Conservation (phyloP, 208 protist genomes). For the Herpetomonas tarakana region DNA sequence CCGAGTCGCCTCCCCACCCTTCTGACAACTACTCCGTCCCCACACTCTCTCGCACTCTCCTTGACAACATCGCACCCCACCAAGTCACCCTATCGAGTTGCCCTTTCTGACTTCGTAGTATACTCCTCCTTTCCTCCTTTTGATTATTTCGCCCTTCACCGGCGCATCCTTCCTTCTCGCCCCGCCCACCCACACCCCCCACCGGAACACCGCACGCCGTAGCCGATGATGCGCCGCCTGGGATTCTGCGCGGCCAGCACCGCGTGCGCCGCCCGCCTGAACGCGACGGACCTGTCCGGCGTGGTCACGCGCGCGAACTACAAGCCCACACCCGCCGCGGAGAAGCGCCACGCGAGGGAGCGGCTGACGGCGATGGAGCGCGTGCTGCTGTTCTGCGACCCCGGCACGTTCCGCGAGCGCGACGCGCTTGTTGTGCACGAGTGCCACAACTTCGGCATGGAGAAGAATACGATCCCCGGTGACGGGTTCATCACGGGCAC, state of each 20-base stretch:
- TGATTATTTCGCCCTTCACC: no score
- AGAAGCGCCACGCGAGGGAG: constrained; percentile 82
- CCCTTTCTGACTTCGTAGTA: no score
- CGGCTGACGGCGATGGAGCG: constrained; percentile 95
- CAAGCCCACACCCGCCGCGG: constrained; percentile 36
- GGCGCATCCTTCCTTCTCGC: no score
- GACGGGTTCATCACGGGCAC: constrained; percentile 94
- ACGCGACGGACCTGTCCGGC: constrained; percentile 12
- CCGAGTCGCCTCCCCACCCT: no score
- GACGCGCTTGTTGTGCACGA: constrained; percentile 92
- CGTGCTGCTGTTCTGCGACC: constrained; percentile 91
- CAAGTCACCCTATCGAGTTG: no score
- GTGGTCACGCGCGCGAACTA: constrained; percentile 30
- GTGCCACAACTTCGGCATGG: constrained; percentile 93
- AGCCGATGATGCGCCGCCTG: constrained; percentile 35
- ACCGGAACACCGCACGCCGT: not conserved
- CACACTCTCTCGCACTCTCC: no score
- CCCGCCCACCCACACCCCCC: constrained; percentile 1
- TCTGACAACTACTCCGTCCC: no score
- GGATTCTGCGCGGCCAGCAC: constrained; percentile 16
- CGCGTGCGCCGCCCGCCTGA: constrained; percentile 11
- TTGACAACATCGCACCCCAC: no score
- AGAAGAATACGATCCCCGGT: constrained; percentile 79
- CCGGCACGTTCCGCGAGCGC: constrained; percentile 90
- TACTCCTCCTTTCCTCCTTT: no score